Conservation (phyloP, 495 filamentous ascomycete genomes). For the Aspergillus kassunensis region DNA sequence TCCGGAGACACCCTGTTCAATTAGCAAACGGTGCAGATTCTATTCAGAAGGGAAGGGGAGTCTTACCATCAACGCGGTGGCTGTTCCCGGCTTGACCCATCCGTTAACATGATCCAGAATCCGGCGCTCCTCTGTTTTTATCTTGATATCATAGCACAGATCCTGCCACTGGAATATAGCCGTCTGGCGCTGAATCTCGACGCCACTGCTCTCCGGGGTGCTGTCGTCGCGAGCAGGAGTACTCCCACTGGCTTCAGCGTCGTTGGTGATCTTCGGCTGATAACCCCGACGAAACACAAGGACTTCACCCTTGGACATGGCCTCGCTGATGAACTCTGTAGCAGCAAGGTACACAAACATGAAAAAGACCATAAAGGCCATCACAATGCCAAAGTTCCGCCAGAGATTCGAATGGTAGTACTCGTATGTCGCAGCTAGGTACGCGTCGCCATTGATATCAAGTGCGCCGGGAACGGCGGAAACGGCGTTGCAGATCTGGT, state of each 20-base stretch:
- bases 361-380: slow-evolving; percentile 62
- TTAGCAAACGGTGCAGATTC: too few species aligned
- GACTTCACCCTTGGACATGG: slow-evolving; percentile 50
- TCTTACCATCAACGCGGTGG: slow-evolving; percentile 40
- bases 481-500: slow-evolving; percentile 47
- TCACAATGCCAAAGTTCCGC: slow-evolving; percentile 67
- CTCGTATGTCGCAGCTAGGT: slow-evolving; percentile 43
- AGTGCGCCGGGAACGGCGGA: slow-evolving; percentile 47
- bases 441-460: slow-evolving; percentile 48
- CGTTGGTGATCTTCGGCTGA: slow-evolving; percentile 16
- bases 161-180: slow-evolving; percentile 78
- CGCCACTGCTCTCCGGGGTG: slow-evolving; percentile 13
- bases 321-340: slow-evolving; percentile 44
- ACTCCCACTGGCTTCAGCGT: slow-evolving; percentile 31
- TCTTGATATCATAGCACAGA: slow-evolving; percentile 68
- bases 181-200: slow-evolving; percentile 52
- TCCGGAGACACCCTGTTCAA: slow-evolving; percentile 50
- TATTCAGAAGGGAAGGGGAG: neutral
- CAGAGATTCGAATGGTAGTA: slow-evolving; percentile 61
- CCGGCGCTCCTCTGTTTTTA: slow-evolving; percentile 52
- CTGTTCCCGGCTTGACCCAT: slow-evolving; percentile 61
- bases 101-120: slow-evolving; percentile 63
- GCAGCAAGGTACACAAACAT: slow-evolving; percentile 41
- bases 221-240: slow-evolving; percentile 28
- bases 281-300: slow-evolving; percentile 49